A percentile compares a stretch with the other conserved stretches of the same genome.
Evolutionary conservation across 2,329 filamentous ascomycete genomes (phyloP).

Genomic region (Phaeosphaeria sp.): DNA sequence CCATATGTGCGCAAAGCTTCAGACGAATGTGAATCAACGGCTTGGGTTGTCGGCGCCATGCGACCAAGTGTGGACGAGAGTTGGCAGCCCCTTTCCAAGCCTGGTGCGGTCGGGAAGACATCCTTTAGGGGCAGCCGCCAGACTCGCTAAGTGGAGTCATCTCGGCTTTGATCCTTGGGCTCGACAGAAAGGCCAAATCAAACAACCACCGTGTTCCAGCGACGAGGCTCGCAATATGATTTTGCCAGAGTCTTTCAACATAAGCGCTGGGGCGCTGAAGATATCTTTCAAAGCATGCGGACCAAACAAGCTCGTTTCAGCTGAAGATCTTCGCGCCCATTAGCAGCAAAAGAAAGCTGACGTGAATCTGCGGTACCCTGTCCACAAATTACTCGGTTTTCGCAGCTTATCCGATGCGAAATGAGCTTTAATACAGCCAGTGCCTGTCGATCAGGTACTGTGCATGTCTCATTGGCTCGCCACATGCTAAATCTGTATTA

Average conservation of each 20-base stretch:
- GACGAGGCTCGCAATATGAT: background rate
- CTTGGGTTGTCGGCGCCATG: background rate
- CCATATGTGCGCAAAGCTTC: background rate
- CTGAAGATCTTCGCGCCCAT: constrained; percentile 29
- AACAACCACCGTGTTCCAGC: background rate
- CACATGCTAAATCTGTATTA: constrained; percentile 22
- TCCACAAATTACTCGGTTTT: constrained; percentile 41
- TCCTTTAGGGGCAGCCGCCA: constrained; percentile 28
- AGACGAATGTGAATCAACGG: background rate
- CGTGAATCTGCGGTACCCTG: constrained; percentile 25
- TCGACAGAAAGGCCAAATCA: background rate
- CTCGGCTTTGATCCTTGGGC: constrained; percentile 13
- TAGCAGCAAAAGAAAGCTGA: constrained; percentile 10
- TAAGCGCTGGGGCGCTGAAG: background rate
- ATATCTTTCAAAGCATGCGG: background rate
- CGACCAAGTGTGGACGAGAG: background rate
- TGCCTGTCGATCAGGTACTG: constrained; percentile 43
- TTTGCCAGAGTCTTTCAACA: background rate
- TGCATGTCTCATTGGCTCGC: constrained; percentile 35
- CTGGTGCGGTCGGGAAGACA: constrained; percentile 19
- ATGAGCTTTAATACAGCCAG: constrained; percentile 32
- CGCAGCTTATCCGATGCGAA: constrained; percentile 30
- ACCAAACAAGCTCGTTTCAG: constrained; percentile 16
- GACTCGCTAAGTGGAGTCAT: constrained; percentile 36
- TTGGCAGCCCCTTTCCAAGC: constrained; percentile 34